Evolutionary conservation across 2,329 filamentous ascomycete species (phyloP), one percentile per base, ranked within the genome.

Genomic region (Monosporascus sp.): DNA sequence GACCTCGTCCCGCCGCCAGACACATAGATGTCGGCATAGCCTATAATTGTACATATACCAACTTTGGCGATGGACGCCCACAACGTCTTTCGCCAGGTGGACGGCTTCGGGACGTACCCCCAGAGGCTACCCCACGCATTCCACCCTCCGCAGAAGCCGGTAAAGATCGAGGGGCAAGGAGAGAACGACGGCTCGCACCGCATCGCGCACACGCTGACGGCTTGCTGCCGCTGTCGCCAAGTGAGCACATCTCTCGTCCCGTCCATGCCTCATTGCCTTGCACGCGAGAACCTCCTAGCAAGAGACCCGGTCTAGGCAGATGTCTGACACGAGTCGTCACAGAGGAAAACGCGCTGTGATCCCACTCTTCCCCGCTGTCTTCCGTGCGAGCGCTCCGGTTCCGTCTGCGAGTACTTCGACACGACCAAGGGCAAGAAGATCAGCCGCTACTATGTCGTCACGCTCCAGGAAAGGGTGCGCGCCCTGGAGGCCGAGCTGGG

Each of bases 321-420:
- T 46, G 17, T 46, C 43, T 46, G 25, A 46, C 43, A 14, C 11
- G 43, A 25, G 25, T 3, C 22, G 43, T 27, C n/a, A 9, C 43
- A 96, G 92, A 86, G 93, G 65, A 99, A 99, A 78, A 97, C 93
- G 38, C 82, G 91, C 77, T 99, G 94, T 76, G 94, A 97, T 72
- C 89, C 94, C 4, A 89, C 89, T 15, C 82, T 99, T 22, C 94
- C 94, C 41, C 88, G 89, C 65, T 99, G 94, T 71, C 82, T 90
- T 18, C 92, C 93, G 22, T 99, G 94, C 75, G 91, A 97, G 73
- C 84, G 93, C 62, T 92, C 90, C 58, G 92, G 92, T 64, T 90
- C 91, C 31, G 82, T 85, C 55, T 99, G 94, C 80, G 93, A 97
- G 68, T 99, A 97, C 74, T 96, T 88, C 69, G 94, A 99, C 72